Base-by-base conservation (phyloP, 495 filamentous ascomycete species). In the Filosporella fistucella region DNA sequence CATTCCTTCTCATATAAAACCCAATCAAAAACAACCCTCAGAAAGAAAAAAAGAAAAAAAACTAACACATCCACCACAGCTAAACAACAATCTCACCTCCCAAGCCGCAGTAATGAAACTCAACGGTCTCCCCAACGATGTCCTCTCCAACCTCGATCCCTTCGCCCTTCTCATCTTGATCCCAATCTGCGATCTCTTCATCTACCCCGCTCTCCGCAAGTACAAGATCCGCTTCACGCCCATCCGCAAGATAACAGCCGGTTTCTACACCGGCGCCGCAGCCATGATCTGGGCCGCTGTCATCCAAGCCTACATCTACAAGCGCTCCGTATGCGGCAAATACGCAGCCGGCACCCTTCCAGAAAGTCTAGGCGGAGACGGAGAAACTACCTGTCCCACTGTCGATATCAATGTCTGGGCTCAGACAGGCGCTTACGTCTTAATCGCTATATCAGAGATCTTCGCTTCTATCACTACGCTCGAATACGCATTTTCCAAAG, bases 401-500 rank as follows among this genome's bases (percentile, higher is more conserved):
- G 49, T 50, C 18, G 10, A 18, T 58, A 51, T 63, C 42, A 53
- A 49, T 51, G 40, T 59, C 54, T 47, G 57, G 53, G 52, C 60
- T 10, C 66, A 68, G 48, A 54, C 50, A 17, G 61, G 61, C 12
- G 42, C 59, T 6, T 68, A 68, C 42, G 58, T 65, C 3, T 54
- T 66, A n/a, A 62, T 65, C 22, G 65, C 61, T 12, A 52, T 68
- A 17, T 63, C 58, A 9, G 66, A 68, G 41, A 74, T 74, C 35
- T 64, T 72, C 32, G 62, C 69, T 29, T 68, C 66, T 23, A 70
- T 75, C 54, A 74, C 73, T 1, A 65, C 67, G 9, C 63, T 71
- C 47, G 78, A 82, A 52, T 88, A 90, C 50, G 88, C 86, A 4
- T 90, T 81, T 63, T 84, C 82, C 56, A 89, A 91, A 63, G 86